Evolutionary conservation across 2,329 filamentous ascomycete species (phyloP), one percentile per base, ranked within the genome.

Genomic region (Sporothrix inflata): DNA sequence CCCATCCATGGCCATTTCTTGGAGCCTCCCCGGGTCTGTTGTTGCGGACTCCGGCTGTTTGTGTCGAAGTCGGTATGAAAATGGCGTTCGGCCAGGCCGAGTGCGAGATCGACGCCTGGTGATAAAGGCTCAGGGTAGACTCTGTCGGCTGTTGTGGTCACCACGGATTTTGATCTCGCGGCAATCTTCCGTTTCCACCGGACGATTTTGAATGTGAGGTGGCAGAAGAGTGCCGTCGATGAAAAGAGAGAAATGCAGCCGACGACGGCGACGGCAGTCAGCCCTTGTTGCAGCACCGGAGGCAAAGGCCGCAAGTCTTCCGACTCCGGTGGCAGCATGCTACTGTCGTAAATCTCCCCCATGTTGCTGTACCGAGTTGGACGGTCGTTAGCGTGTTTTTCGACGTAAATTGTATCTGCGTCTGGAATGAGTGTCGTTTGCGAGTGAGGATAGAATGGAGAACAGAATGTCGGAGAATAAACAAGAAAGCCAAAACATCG

Each of bases 201-300:
- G 19, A 77, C 60, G 12, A 80, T 76, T 61, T 78, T 80, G 74
- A 74, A 65, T 7, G 77, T 79, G 34, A 80, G 77, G 68, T 79
- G 78, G 0, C 76, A 53, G 9, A 79, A 74, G 11, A 78, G 74
- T 6, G 72, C 51, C 3, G 60, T 74, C 0, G 74, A 76, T 1
- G 77, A 74, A 19, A 75, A 51, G 21, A 79, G 75, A 0, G 78
- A 80, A 6, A 79, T 69, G 30, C 57, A 72, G 1, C 77, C 77
- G 1, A 79, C 47, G 70, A 75, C 74, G 1, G 76, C 61, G 11
- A 79, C 74, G 30, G 61, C 76, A 1, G 60, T 73, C 16, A 79
- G 73, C 7, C 78, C 78, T 53, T 72, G 70, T 9, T 75, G 77
- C 55, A 78, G 75, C 1, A 63, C 70, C 1, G 21, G 24, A 1